Evolutionary conservation across 768 basidiomycete species (phyloP), one percentile per base, ranked within the genome.

Genomic region (Amanita exitialis): DNA sequence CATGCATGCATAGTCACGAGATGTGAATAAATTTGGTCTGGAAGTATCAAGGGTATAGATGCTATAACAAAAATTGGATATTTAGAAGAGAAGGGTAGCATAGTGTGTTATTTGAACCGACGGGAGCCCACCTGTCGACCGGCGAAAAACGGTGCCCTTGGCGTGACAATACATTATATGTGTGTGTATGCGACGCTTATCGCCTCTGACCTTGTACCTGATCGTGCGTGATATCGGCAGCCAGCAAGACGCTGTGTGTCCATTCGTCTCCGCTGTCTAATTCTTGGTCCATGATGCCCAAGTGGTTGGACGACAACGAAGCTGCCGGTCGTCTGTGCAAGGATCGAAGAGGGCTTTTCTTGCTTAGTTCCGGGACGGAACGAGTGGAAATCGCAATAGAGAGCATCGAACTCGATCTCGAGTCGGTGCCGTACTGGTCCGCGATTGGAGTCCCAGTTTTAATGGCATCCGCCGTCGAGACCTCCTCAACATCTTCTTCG

Each of bases 161-260:
- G 43, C 12, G 15, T 21, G 20, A 25, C 8, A 25, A 37, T 51
- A 44, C 16, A 44, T 44, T 6, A 16, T 30, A 8, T 39, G 36
- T 15, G 10, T 4, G 47, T 13, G 27, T 28, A 16, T 9, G 2
- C 16, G 20, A 23, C 35, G 23, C 15, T 49, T 39, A 49, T 49
- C 47, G 25, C 36, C 25, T 25, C 25, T 16, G 21, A n/a, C n/a
- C 47, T 49, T 27, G 47, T 6, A 5, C 2, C 69, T 68, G 71
- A 18, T 60, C 47, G 10, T 62, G 56, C 42, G 76, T 71, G 45
- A 69, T 60, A 59, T 82, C 80, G 51, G 83, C 84, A n/a, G 83
- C 84, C 64, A 80, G 63, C 52, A 90, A 62, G 44, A 90, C 86
- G 57, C 81, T 84, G 59, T 74, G 70, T 42, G 83, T 82, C 87